These are phyloP conservation scores for Camellia japonica DNA, from an alignment of 148 eudicot genomes.

Conservation along the genomic window DNA sequence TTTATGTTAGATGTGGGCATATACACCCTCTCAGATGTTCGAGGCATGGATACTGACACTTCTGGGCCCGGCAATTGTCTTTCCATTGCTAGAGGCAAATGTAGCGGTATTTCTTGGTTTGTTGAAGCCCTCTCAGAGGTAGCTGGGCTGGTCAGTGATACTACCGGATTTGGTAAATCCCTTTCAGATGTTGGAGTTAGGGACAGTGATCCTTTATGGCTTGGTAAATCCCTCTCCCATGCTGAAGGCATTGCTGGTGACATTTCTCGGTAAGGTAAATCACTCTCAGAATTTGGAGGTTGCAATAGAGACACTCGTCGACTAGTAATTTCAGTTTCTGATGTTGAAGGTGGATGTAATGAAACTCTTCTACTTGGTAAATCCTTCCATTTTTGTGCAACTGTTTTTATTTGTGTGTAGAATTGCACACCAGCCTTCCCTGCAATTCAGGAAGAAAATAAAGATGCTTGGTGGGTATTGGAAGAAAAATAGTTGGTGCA, in stretches of 20 bases:
- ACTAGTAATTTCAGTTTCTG: constrained; percentile 24
- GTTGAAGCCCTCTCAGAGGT: constrained; percentile 13
- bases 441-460: constrained; percentile 12
- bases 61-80: neutral
- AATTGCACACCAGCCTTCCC: constrained; percentile 44
- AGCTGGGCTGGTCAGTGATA: neutral
- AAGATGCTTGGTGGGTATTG: neutral
- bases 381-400: constrained; percentile 40
- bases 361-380: constrained; percentile 25
- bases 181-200: constrained; percentile 8
- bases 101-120: constrained; percentile 7
- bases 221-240: constrained; percentile 10
- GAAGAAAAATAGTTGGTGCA: neutral
- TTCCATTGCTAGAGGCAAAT: constrained; percentile 3
- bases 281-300: constrained; percentile 26
- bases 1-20: neutral
- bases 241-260: constrained; percentile 29
- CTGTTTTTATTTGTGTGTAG: constrained; percentile 39
- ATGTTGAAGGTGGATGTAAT: constrained; percentile 14
- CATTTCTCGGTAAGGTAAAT: constrained; percentile 16
- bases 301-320: constrained; percentile 11
- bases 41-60: neutral
- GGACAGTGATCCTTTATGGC: neutral
- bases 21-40: constrained; percentile 18
- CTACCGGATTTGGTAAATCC: constrained; percentile 10